Conservation (phyloP, 2,329 filamentous ascomycete species). For the Coniosporium uncinatum region DNA sequence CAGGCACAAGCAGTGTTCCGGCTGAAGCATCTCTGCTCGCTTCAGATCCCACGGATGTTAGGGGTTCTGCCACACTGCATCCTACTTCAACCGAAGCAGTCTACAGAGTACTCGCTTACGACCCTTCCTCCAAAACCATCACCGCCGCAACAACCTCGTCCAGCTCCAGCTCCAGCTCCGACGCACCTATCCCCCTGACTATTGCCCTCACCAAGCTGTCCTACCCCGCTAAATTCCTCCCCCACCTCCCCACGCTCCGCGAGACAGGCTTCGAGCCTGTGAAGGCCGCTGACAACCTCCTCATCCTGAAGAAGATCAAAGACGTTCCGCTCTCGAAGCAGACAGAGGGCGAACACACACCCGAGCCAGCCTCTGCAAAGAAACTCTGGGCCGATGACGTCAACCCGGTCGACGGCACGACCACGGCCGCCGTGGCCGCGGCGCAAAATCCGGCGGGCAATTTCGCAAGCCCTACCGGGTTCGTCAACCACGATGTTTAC, state of each 20-base stretch:
- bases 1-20: too few relatives aligned
- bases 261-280: constrained; percentile 2
- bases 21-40: not conserved
- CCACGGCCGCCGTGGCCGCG: not conserved
- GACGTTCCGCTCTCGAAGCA: not conserved
- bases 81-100: too few relatives aligned
- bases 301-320: constrained; percentile 2
- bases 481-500: constrained; percentile 1
- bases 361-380: not conserved
- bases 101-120: constrained; percentile 6
- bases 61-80: too few relatives aligned
- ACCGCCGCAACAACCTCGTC: constrained; percentile 1
- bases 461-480: not conserved
- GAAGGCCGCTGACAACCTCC: constrained; percentile 2
- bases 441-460: not conserved
- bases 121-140: constrained; percentile 1
- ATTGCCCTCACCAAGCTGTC: constrained; percentile 3
- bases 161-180: not conserved
- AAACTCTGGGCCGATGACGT: too few relatives aligned
- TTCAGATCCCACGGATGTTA: not conserved
- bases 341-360: too few relatives aligned
- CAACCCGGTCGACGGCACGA: not conserved
- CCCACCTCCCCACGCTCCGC: constrained; percentile 1
- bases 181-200: constrained; percentile 3
- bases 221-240: constrained; percentile 5